Evolutionary conservation across 306 rosid species (phyloP).

Genomic region (Prunus armeniaca): DNA sequence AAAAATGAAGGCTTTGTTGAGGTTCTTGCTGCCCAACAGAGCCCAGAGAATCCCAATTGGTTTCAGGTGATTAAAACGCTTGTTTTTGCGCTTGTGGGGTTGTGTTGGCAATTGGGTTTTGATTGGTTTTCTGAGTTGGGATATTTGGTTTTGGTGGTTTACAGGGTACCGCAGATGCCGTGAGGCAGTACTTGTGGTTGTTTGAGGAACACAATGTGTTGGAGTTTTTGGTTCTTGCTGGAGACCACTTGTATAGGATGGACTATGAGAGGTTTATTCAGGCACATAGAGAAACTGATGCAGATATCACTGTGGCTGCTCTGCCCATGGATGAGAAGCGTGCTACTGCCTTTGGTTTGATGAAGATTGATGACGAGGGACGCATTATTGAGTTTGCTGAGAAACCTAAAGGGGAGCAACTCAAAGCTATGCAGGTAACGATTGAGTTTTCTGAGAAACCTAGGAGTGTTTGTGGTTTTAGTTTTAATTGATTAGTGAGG

Average conservation of each 20-base stretch:
- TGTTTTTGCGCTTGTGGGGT: not conserved
- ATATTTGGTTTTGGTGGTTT: not conserved
- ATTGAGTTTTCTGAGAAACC: not conserved
- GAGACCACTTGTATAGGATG: conserved; percentile 95
- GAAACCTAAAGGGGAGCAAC: conserved; percentile 94
- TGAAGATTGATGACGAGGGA: conserved; percentile 98
- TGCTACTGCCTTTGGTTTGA: conserved; percentile 92
- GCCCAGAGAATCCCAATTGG: conserved; percentile 99
- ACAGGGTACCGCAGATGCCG: conserved; percentile 98
- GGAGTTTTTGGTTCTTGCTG: conserved; percentile 87
- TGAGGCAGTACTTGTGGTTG: conserved; percentile 92
- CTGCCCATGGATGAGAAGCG: conserved; percentile 97
- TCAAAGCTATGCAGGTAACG: conserved; percentile 85
- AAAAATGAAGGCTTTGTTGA: conserved; percentile 97
- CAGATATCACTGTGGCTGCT: conserved; percentile 98
- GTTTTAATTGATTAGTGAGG: not conserved
- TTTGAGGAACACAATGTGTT: conserved; percentile 96
- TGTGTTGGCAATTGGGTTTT: not conserved
- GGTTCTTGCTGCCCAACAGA: conserved; percentile 99
- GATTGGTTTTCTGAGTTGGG: not conserved
- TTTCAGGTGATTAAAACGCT: conserved; percentile 61
- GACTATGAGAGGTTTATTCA: conserved; percentile 94
- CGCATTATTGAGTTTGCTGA: conserved; percentile 89
- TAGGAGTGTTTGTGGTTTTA: not conserved
- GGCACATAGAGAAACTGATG: conserved; percentile 94